Evolutionary conservation across 83 land plant genomes (phyloP).

Genomic region (Larix sibirica): DNA sequence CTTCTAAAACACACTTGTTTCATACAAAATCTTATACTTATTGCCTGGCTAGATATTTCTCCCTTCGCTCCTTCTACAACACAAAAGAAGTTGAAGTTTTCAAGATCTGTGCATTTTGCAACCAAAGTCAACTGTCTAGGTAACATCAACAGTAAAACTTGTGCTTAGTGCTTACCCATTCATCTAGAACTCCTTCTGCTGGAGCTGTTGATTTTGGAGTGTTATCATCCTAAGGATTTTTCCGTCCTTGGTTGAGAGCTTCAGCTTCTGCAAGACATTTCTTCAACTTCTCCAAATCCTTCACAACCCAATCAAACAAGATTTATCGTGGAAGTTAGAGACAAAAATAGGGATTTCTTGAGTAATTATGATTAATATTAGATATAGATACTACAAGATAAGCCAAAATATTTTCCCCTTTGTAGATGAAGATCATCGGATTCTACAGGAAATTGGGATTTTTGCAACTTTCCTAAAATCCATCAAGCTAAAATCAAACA

Average conservation of each 20-base stretch:
- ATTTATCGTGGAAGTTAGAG: background rate
- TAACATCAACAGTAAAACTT: background rate
- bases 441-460: background rate
- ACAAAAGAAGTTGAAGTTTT: background rate
- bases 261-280: constrained; percentile 65
- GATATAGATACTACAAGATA: background rate
- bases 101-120: background rate
- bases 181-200: constrained; percentile 54
- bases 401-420: background rate
- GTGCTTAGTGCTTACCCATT: constrained; percentile 57
- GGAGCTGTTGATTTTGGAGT: constrained; percentile 28
- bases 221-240: constrained; percentile 55
- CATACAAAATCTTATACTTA: constrained; percentile 23
- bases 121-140: background rate
- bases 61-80: constrained; percentile 70
- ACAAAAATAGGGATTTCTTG: background rate
- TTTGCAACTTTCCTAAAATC: background rate
- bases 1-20: too few species aligned
- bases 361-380: background rate
- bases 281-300: constrained; percentile 63
- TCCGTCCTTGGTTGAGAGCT: constrained; percentile 53
- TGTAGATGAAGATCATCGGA: background rate
- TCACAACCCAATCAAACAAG: background rate
- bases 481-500: background rate
- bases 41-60: constrained; percentile 69